Conservation (phyloP, 2,329 filamentous ascomycete species). For the Aspergillus sp. region DNA sequence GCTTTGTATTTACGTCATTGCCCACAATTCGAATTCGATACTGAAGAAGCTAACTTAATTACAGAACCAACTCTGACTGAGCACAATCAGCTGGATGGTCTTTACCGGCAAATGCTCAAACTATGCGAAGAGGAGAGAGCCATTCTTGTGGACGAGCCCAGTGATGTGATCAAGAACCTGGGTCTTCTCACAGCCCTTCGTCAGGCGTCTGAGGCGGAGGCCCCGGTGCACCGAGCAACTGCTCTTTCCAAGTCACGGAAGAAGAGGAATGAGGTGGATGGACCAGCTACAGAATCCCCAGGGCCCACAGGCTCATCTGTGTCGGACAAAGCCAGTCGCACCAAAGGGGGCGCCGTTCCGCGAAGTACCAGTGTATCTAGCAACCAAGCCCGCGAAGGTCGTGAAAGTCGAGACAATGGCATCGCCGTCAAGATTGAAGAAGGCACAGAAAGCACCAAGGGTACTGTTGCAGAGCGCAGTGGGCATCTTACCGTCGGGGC, state of each 20-base stretch:
- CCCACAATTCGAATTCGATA: no score
- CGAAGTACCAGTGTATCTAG: conserved; percentile 42
- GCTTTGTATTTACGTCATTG: no score
- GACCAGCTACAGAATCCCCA: conserved; percentile 41
- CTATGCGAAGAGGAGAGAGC: conserved; percentile 46
- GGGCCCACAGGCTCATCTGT: conserved; percentile 34
- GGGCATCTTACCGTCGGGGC: conserved; percentile 42
- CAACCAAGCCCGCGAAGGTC: conserved; percentile 33
- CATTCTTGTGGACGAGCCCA: conserved; percentile 45
- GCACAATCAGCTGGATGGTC: conserved; percentile 40
- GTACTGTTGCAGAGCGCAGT: conserved; percentile 39
- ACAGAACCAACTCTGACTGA: conserved; percentile 34
- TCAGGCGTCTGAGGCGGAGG: conserved; percentile 43
- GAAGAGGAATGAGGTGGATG: conserved; percentile 42
- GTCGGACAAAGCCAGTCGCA: conserved; percentile 40
- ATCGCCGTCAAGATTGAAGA: conserved; percentile 40
- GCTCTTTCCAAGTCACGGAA: conserved; percentile 42
- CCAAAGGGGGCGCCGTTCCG: conserved; percentile 33
- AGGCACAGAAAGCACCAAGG: conserved; percentile 38
- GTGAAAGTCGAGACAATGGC: conserved; percentile 25
- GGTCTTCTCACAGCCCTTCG: conserved; percentile 46
- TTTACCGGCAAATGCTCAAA: conserved; percentile 43
- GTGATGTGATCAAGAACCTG: conserved; percentile 48
- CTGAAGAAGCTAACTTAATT: conserved; percentile 6
- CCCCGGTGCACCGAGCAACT: conserved; percentile 32